Evolutionary conservation across 2,329 filamentous ascomycete species (phyloP).

Genomic region (Monosporascus cannonballus): DNA sequence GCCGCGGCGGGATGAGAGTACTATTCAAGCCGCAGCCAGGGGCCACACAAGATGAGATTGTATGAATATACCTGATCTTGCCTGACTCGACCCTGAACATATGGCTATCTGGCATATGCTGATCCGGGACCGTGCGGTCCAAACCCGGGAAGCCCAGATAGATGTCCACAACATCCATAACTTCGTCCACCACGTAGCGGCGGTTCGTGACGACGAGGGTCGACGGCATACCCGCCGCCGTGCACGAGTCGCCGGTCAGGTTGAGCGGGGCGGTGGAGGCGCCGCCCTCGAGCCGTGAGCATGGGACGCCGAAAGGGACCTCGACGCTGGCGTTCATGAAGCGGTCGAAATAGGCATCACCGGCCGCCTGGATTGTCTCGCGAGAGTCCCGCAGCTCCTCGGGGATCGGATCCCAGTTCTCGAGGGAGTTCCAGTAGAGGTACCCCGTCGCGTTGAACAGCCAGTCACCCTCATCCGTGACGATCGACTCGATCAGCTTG

Average conservation of each 20-base stretch:
- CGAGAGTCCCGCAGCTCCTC: slow-evolving; percentile 19
- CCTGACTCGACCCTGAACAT: slow-evolving; percentile 23
- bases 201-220: slow-evolving; percentile 22
- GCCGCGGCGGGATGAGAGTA: not conserved
- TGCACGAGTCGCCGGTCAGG: slow-evolving; percentile 21
- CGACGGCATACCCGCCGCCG: slow-evolving; percentile 20
- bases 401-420: slow-evolving; percentile 25
- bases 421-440: slow-evolving; percentile 20
- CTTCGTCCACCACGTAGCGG: slow-evolving; percentile 24
- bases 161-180: slow-evolving; percentile 22
- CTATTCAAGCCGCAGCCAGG: slow-evolving; percentile 17
- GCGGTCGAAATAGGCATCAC: slow-evolving; percentile 23
- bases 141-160: slow-evolving; percentile 23
- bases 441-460: slow-evolving; percentile 24
- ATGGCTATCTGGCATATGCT: slow-evolving; percentile 22
- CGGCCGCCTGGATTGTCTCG: slow-evolving; percentile 22
- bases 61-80: slow-evolving; percentile 26
- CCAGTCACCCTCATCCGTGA: slow-evolving; percentile 26
- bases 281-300: slow-evolving; percentile 24
- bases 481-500: slow-evolving; percentile 22
- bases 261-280: slow-evolving; percentile 18
- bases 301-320: slow-evolving; percentile 21
- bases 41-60: slow-evolving; percentile 20
- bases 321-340: slow-evolving; percentile 20
- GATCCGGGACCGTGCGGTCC: slow-evolving; percentile 12